A percentile compares a stretch with the other conserved stretches of the same genome.
These are phyloP conservation scores for Bipolaris bicolor DNA, from an alignment of 2,329 filamentous ascomycete species.

Conservation along the genomic window DNA sequence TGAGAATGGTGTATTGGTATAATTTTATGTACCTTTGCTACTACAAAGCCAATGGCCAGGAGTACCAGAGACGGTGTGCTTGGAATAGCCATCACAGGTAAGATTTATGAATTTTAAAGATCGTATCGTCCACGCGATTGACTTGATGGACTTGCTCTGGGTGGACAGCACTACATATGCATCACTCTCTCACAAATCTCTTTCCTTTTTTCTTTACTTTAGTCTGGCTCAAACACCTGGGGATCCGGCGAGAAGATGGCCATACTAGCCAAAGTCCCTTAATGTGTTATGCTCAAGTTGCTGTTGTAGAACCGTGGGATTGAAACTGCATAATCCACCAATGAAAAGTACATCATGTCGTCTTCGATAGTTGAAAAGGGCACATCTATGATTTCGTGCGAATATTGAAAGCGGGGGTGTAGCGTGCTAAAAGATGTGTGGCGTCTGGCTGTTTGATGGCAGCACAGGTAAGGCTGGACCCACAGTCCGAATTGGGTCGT, in stretches of 20 bases:
- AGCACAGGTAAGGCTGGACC: neutral
- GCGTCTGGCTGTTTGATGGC: neutral
- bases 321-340: neutral
- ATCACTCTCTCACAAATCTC: neutral
- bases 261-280: neutral
- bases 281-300: neutral
- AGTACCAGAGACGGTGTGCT: neutral
- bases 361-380: neutral
- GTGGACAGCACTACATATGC: neutral
- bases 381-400: neutral
- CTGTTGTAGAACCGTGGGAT: neutral
- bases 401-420: neutral
- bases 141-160: neutral
- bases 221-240: neutral
- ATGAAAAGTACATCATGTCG: neutral
- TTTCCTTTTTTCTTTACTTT: neutral
- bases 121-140: neutral
- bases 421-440: neutral
- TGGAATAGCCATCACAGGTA: neutral
- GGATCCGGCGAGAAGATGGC: neutral
- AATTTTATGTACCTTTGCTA: constrained; percentile 4
- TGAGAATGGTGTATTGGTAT: neutral
- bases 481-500: neutral
- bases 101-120: neutral
- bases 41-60: neutral